Conservation (phyloP, 345 rosid genomes). For the Turnera subulata region DNA sequence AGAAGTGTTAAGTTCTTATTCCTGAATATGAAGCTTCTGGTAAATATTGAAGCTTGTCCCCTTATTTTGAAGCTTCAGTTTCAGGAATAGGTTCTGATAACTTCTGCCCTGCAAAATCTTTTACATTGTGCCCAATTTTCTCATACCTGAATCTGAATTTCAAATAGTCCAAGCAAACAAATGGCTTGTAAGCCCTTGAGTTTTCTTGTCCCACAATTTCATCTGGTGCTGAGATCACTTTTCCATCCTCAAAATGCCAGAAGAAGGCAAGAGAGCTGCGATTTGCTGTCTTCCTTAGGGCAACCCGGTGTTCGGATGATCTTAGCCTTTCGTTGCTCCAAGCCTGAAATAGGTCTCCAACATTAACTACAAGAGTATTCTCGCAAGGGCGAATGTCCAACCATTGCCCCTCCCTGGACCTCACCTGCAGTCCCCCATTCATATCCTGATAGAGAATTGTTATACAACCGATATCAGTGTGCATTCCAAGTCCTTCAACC, state of each 20-base stretch:
- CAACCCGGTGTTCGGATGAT: constrained; percentile 71
- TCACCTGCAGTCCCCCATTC: constrained; percentile 74
- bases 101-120: constrained; percentile 58
- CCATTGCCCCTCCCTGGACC: constrained; percentile 54
- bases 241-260: constrained; percentile 65
- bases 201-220: constrained; percentile 51
- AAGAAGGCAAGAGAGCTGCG: constrained; percentile 67
- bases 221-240: constrained; percentile 49
- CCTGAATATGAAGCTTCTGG: constrained; percentile 19
- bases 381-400: constrained; percentile 45
- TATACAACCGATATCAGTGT: constrained; percentile 81
- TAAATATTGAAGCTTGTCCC: too few species aligned
- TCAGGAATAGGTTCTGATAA: too few species aligned
- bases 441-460: constrained; percentile 66
- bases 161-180: constrained; percentile 55
- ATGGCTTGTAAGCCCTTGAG: constrained; percentile 42
- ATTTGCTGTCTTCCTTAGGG: constrained; percentile 37
- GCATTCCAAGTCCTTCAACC: constrained; percentile 76
- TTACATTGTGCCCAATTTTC: constrained; percentile 52
- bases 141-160: constrained; percentile 63
- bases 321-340: constrained; percentile 72
- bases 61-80: too few species aligned
- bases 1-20: background rate
- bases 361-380: constrained; percentile 56
- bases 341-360: constrained; percentile 79